Evolutionary conservation across 2,329 filamentous ascomycete genomes (phyloP).

Genomic region (Teratosphaeriaceae sp.): DNA sequence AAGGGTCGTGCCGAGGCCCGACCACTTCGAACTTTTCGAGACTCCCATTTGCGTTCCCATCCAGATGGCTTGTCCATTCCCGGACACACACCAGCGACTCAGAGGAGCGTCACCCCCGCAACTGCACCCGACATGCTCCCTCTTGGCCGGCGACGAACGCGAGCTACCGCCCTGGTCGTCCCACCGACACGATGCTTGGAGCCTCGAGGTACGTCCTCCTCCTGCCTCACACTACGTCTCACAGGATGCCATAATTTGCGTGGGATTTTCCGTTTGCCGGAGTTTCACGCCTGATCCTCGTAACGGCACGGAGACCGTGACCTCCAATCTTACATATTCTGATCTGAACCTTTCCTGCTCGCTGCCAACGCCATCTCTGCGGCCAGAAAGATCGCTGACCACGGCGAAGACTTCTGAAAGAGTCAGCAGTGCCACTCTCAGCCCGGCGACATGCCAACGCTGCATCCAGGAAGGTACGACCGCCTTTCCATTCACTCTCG

Average conservation of each 20-base stretch:
- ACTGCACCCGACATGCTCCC: no score
- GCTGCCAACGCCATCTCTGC: neutral
- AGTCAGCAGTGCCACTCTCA: no score
- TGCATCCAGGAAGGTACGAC: neutral
- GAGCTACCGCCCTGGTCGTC: no score
- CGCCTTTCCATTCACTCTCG: slow-evolving; percentile 1
- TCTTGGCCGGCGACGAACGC: no score
- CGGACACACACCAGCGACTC: no score
- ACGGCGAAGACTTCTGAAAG: neutral
- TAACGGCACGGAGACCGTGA: slow-evolving; percentile 70
- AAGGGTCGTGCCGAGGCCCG: no score
- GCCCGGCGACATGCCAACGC: neutral
- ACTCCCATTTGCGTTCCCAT: no score
- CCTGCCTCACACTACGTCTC: neutral
- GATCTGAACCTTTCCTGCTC: slow-evolving; percentile 39
- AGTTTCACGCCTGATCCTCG: slow-evolving; percentile 85
- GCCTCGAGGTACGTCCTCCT: neutral
- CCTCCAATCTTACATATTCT: slow-evolving; percentile 99
- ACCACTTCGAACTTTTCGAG: no score
- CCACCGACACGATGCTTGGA: no score
- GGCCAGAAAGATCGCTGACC: no score
- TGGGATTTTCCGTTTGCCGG: slow-evolving; percentile 76
- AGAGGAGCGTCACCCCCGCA: no score
- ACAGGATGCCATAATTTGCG: slow-evolving; percentile 96
- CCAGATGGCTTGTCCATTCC: no score